Conservation (phyloP, 169 alveolate species). For the Cryptosporidium bovis region DNA sequence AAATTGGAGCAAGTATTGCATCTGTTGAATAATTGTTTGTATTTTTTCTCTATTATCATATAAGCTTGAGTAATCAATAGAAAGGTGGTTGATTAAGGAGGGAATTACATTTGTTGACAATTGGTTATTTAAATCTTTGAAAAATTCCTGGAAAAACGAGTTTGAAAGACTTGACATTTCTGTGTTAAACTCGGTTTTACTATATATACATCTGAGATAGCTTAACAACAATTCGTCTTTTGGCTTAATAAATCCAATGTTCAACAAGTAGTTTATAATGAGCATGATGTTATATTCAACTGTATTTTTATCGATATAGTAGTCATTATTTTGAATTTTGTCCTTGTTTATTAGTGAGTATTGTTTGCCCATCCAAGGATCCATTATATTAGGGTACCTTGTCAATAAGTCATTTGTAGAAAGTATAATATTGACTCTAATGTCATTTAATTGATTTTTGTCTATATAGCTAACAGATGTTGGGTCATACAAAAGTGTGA, state of each 20-base stretch:
- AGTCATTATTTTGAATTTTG: background rate
- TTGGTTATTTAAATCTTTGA: conserved; percentile 31
- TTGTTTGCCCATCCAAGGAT: conserved; percentile 65
- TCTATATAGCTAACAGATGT: conserved; percentile 4
- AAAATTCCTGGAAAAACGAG: conserved; percentile 53
- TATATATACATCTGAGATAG: conserved; percentile 30
- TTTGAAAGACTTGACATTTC: conserved; percentile 45
- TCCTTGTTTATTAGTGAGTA: conserved; percentile 8
- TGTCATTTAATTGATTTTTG: conserved; percentile 23
- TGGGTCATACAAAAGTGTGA: conserved; percentile 22
- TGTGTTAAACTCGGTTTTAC: background rate
- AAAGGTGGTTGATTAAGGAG: conserved; percentile 17
- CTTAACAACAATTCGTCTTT: conserved; percentile 33
- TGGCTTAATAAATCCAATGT: conserved; percentile 55
- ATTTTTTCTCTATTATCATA: background rate
- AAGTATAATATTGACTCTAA: conserved; percentile 23
- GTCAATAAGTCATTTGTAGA: conserved; percentile 31
- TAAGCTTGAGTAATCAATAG: conserved; percentile 12
- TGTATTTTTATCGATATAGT: background rate
- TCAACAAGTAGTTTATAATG: conserved; percentile 32
- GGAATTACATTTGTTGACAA: conserved; percentile 12
- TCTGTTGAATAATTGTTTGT: conserved; percentile 23
- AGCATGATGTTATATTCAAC: conserved; percentile 25
- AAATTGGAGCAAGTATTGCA: conserved; percentile 32
- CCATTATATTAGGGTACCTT: conserved; percentile 62